phyloP scores from a whole-genome alignment of 148 eudicot species.

The Agrostemma githago region DNA sequence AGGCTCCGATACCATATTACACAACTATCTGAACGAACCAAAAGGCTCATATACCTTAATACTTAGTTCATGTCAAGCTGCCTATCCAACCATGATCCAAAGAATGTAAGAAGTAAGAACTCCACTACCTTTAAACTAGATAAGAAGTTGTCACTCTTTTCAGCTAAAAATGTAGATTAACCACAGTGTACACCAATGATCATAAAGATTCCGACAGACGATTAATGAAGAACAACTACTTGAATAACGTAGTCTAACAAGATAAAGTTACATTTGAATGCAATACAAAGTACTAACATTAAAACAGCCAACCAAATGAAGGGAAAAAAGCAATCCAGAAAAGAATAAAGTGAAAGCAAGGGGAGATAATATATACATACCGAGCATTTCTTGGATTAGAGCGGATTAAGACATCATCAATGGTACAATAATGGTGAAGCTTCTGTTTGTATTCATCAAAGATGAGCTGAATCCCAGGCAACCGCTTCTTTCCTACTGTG shows the following conservation, averaged over 20 bases:
- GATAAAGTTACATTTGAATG: neutral
- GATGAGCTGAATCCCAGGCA: slow-evolving; percentile 55
- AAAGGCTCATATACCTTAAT: no score
- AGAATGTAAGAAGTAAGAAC: no score
- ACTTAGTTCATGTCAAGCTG: no score
- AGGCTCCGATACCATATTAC: no score
- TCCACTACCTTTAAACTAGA: neutral
- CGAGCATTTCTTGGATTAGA: slow-evolving; percentile 79
- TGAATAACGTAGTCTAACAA: neutral
- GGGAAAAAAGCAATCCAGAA: neutral
- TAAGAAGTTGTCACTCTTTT: neutral
- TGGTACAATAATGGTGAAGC: slow-evolving; percentile 49
- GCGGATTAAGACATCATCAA: slow-evolving; percentile 57
- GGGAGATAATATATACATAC: slow-evolving; percentile 32
- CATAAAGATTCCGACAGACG: neutral
- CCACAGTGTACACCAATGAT: neutral
- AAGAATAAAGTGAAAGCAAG: neutral
- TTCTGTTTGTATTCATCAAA: slow-evolving; percentile 68
- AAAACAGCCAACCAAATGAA: neutral
- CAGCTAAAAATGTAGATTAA: neutral
- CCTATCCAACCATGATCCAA: no score
- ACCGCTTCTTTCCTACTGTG: slow-evolving; percentile 71
- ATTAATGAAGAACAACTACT: neutral
- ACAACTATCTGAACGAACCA: no score
- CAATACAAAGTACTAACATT: neutral